Evolutionary conservation across 305 asterid species (phyloP), one percentile per base, ranked within the genome.

Genomic region (Plantago rigida): DNA sequence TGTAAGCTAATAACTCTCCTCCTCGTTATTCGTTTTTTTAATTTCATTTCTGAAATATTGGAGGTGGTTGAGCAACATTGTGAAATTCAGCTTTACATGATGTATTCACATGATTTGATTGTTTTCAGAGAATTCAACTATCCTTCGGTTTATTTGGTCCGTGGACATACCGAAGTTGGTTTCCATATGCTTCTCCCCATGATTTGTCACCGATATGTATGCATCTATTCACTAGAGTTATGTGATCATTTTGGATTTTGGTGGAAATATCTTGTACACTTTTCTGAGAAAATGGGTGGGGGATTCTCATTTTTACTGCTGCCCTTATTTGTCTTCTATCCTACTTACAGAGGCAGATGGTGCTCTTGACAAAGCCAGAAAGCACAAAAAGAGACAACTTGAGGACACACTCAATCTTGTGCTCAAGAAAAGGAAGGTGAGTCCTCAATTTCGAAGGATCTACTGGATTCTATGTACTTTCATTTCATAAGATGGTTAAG

Each of bases 321-420:
- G 15, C 53, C 42, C 17, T 59, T 29, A 68, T 53, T 8, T 17
- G 58, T 68, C 28, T 48, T 68, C 29, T 34, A 48, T 57, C 60
- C 19, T 65, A 50, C 53, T 59, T 76, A 77, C 94, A 93, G 99
- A 93, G 84, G 97, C 99, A 62, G 99, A 93, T 76, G 99, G 99
- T 74, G 96, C 99, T 54, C 72, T 93, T 69, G 99, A 93, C 82
- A 93, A 93, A 85, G 99, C 99, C 36, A 87, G 99, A 76, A 93
- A 89, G 63, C 99, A 93, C 84, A 93, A 89, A 75, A 93, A 93
- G 82, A 79, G 99, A 66, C 99, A 93, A 71, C 96, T 93, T 65
- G 99, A 93, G 75, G 99, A 93, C 70, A 93, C 99, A 46, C 82
- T 93, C 51, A 85, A 87, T 80, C 94, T 93, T 44, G 99, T 93